These are phyloP conservation scores for Cryoendolithus antarcticus DNA, from an alignment of 2,329 filamentous ascomycete genomes.

Conservation along the genomic window DNA sequence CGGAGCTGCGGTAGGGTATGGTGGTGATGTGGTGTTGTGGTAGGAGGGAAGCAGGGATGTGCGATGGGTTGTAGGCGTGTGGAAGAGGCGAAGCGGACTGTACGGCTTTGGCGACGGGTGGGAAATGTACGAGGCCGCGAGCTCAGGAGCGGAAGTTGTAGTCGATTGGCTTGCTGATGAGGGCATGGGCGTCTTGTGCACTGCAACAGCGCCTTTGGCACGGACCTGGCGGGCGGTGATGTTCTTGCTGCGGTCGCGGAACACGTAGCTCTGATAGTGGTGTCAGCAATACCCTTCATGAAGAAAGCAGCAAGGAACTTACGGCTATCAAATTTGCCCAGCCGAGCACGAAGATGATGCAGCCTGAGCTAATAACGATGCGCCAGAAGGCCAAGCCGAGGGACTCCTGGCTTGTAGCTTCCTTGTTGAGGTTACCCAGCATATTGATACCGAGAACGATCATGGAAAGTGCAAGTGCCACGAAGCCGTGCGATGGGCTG, in stretches of 20 bases:
- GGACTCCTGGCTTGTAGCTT: conserved; percentile 49
- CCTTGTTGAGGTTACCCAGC: conserved; percentile 67
- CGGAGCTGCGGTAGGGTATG: conserved; percentile 19
- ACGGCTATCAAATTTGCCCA: conserved; percentile 52
- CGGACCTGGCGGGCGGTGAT: conserved; percentile 76
- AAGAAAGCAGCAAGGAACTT: conserved; percentile 10
- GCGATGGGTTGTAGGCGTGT: conserved; percentile 25
- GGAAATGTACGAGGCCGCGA: conserved; percentile 18
- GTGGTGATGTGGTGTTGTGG: conserved; percentile 26
- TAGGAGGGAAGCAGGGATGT: conserved; percentile 35
- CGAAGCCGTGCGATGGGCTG: conserved; percentile 61
- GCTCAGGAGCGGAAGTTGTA: conserved; percentile 23
- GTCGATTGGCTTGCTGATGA: conserved; percentile 7
- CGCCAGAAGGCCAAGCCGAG: conserved; percentile 66
- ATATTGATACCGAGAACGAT: conserved; percentile 66
- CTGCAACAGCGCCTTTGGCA: conserved; percentile 51
- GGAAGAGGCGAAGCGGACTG: conserved; percentile 20
- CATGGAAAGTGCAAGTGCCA: conserved; percentile 63
- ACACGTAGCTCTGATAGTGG: conserved; percentile 49
- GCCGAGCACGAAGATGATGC: conserved; percentile 55
- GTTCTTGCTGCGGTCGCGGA: conserved; percentile 54
- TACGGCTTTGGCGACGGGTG: conserved; percentile 17
- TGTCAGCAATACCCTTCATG: conserved; percentile 5
- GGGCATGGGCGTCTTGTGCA: conserved; percentile 18
- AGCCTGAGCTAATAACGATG: conserved; percentile 63